Base-by-base conservation (phyloP, 306 rosid genomes). In the Acacia confusa region DNA sequence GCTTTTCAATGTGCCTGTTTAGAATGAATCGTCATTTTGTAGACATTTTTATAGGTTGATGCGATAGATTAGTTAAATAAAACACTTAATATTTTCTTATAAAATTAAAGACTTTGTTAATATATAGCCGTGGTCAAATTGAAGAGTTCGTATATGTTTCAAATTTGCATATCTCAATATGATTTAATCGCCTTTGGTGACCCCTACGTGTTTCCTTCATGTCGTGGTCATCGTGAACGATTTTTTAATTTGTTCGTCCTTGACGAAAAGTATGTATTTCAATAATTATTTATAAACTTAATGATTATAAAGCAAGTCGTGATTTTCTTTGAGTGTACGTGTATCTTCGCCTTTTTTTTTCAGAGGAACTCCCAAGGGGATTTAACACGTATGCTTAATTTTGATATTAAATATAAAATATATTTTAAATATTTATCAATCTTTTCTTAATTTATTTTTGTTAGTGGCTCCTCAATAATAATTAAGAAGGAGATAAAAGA, bases 401-500 rank as follows among this genome's bases (percentile, higher is more conserved):
- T 36, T 36, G 7, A 36, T 36, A 0, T 6, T 36, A 36, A 36
- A 1, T 36, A 36, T 36, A 36, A 36, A 0, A 36, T 6, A 36
- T 34, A 0, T 34, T 3, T 34, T 34, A 2, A 3, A 3, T 34
- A 34, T 34, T 3, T 34, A 34, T 34, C 6, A 34, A 34, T 34
- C 3, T 34, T 34, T 34, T 34, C 28, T 34, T 34, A 34, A 34
- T 34, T 34, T 34, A 3, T 4, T 4, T 0, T 0, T 34, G 0
- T 34, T 34, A 0, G 5, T 34, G 1, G 0, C 0, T 1, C 4
- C 38, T 34, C 7, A 34, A 34, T 34, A 5, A 34, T 34, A 34
- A 34, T 34, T 4, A 36, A 36, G 0, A 5, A 6, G 7, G 1
- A 36, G 40, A 36, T 0, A 0, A 6, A 36, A 0, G 0, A 0